Conservation (phyloP, 2,329 filamentous ascomycete genomes). For the Sclerotinia borealis region DNA sequence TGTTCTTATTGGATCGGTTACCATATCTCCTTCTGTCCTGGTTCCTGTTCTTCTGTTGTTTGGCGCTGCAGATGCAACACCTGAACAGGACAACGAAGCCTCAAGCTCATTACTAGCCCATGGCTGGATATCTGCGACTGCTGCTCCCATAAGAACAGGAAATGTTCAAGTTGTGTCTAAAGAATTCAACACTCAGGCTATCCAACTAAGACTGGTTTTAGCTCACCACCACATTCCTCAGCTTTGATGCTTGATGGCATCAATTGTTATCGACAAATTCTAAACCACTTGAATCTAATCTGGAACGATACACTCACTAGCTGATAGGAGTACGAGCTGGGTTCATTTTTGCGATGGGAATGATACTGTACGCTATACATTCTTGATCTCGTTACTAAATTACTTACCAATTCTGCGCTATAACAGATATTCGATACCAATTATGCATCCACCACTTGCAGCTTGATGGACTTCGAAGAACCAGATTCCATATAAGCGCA, state of each 20-base stretch:
- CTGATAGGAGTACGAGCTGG: not conserved
- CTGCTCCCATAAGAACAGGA: fast-evolving
- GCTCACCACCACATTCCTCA: not conserved
- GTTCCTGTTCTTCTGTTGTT: not conserved
- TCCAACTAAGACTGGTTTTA: not conserved
- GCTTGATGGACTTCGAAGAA: too few relatives aligned
- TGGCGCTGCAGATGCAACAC: not conserved
- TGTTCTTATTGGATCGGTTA: not conserved
- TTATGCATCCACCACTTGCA: not conserved
- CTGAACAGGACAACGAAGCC: too few relatives aligned
- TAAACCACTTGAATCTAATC: not conserved
- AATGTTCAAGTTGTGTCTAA: not conserved
- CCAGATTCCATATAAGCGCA: too few relatives aligned
- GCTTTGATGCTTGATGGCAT: not conserved
- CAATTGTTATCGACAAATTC: not conserved
- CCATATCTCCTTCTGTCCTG: not conserved
- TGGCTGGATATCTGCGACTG: too few relatives aligned
- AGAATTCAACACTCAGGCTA: not conserved
- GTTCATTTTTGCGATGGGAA: not conserved
- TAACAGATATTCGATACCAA: not conserved
- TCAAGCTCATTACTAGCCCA: too few relatives aligned
- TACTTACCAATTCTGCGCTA: not conserved
- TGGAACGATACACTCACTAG: not conserved
- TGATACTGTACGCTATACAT: not conserved
- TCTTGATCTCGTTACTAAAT: not conserved